Conservation (phyloP, 345 rosid genomes). For the Salix arbutifolia region DNA sequence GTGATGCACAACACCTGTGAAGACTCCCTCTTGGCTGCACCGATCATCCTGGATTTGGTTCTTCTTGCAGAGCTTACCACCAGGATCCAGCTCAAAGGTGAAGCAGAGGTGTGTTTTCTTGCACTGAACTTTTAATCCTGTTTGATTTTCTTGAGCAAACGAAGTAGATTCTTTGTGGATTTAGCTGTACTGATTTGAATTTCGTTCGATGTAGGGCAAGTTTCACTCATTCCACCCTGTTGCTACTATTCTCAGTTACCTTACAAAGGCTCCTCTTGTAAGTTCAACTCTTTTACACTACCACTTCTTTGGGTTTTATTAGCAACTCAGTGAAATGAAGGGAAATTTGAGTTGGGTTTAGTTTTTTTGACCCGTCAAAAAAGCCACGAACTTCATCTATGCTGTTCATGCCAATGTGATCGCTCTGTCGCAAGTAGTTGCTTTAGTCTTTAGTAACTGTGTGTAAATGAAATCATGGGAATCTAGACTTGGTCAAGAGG, state of each 20-base stretch:
- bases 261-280: slow-evolving; percentile 97
- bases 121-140: neutral
- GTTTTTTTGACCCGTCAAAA: neutral
- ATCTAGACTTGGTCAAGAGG: neutral
- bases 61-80: slow-evolving; percentile 94
- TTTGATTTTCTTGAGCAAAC: neutral
- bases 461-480: neutral
- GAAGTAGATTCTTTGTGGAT: neutral
- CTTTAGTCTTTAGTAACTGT: neutral
- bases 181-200: neutral
- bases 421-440: neutral
- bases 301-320: neutral
- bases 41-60: slow-evolving; percentile 88
- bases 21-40: slow-evolving; percentile 97
- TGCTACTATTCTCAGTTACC: slow-evolving; percentile 95
- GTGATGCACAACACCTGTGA: slow-evolving; percentile 94
- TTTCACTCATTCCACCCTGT: slow-evolving; percentile 98
- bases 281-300: slow-evolving; percentile 13
- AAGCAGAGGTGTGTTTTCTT: slow-evolving; percentile 57
- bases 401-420: neutral
- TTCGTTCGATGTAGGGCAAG: slow-evolving; percentile 54
- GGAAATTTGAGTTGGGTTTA: neutral
- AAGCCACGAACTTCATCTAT: neutral
- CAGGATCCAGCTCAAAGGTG: slow-evolving; percentile 78
- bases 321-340: neutral